Percentiles rank a stretch among this genome's conserved stretches.
phyloP scores from a whole-genome alignment of 352 stramenopile species.

The Pilasporangium apinafurcum region DNA sequence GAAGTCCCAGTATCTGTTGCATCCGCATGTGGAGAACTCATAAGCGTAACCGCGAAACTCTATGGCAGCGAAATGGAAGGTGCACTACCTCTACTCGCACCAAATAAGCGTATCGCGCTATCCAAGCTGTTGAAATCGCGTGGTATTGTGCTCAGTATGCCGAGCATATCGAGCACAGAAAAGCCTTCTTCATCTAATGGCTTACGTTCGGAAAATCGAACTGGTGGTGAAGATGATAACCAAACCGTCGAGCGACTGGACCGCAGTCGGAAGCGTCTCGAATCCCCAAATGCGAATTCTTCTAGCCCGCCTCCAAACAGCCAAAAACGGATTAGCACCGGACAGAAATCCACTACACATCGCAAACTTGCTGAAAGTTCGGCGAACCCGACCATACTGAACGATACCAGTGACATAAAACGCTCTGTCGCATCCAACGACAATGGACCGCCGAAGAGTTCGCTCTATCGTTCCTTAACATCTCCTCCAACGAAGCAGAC shows the following conservation, averaged over 20 bases:
- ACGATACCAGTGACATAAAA: not conserved
- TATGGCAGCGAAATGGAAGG: constrained; percentile 51
- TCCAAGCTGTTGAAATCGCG: constrained; percentile 48
- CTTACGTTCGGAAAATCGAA: constrained; percentile 4
- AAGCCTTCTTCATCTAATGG: not conserved
- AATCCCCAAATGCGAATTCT: constrained; percentile 37
- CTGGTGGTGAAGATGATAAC: constrained; percentile 13
- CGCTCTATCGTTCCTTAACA: too few relatives aligned
- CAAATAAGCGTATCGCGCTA: constrained; percentile 45
- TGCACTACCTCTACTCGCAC: constrained; percentile 42
- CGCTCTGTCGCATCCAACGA: not conserved
- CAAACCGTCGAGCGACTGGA: constrained; percentile 13
- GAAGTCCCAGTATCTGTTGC: constrained; percentile 56
- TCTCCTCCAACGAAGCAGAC: constrained; percentile 11
- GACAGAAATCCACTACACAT: not conserved
- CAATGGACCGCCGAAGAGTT: too few relatives aligned
- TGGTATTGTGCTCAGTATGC: constrained; percentile 42
- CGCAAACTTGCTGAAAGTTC: too few relatives aligned
- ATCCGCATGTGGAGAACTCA: constrained; percentile 47
- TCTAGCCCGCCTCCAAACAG: constrained; percentile 23
- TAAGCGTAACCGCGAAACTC: constrained; percentile 34
- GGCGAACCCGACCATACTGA: too few relatives aligned
- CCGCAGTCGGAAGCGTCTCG: constrained; percentile 36
- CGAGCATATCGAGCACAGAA: constrained; percentile 2
- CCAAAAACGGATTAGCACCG: constrained; percentile 41